Base-by-base conservation (phyloP, 768 basidiomycete genomes). In the Royoungia palumana region DNA sequence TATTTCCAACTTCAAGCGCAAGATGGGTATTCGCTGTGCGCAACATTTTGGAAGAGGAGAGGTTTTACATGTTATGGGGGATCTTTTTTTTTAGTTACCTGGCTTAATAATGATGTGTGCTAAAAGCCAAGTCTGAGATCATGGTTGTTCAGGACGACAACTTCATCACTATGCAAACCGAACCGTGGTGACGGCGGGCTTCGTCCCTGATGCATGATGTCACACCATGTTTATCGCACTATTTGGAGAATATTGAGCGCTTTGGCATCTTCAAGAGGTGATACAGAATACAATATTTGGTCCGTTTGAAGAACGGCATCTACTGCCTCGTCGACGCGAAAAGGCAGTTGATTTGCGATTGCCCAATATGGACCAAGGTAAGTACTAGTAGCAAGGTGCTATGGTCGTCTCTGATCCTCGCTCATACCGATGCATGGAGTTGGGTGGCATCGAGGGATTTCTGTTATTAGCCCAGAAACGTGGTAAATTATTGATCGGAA, bases 201-300 rank as follows among this genome's bases (percentile, higher is more conserved):
- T 46, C 32, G 19, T 21, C 16, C 41, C 44, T 12, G 6, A 40
- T n/a, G n/a, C n/a, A n/a, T 27, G 0, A 12, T 20, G 5, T 35
- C 10, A 6, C 41, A 13, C 28, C 35, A n/a, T 8, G 7, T 1
- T n/a, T 14, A 16, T n/a, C n/a, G 2, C 5, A 24, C 14, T 57
- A 47, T 37, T 1, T 47, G 20, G 60, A 30, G 66, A 69, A 38
- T 19, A 19, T 17, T 48, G 54, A 21, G 66, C 67, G 2, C 55
- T 52, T 6, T 52, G 36, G 30, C 45, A 67, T 20, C 39, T 68
- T 34, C 50, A 54, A 49, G 67, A 70, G 38, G 62, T 67, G 8
- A 50, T 68, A 46, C 69, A 69, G 35, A 58, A 60, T 10, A 70
- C 68, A 64, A 38, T 46, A 70, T 57, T 55, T 68, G 16, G 53